Percentiles rank a stretch among this genome's conserved stretches.
These are phyloP conservation scores for Suhomyces faveliae DNA, from an alignment of 805 yeast species.

Conservation along the genomic window DNA sequence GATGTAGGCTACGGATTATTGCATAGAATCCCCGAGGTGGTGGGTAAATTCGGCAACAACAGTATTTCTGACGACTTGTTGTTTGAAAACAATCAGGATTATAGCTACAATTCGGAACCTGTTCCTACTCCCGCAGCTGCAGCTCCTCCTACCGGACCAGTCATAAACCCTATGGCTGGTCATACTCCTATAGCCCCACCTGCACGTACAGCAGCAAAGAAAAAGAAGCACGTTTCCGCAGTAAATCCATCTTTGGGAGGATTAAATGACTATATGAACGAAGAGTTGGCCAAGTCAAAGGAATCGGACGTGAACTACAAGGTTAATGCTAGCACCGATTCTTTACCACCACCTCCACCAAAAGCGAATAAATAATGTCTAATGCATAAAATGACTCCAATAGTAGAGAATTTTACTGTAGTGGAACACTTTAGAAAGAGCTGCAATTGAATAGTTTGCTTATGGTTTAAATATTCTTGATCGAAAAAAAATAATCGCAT, in stretches of 20 bases:
- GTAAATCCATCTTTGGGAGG: conserved; percentile 22
- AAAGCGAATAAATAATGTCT: not conserved
- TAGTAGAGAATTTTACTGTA: no score
- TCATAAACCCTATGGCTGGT: conserved; percentile 8
- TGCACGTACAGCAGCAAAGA: conserved; percentile 17
- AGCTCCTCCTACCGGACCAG: conserved; percentile 3
- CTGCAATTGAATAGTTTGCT: no score
- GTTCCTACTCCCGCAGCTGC: conserved; percentile 14
- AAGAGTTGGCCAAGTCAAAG: conserved; percentile 42
- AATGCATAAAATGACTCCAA: not conserved
- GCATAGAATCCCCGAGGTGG: conserved; percentile 77
- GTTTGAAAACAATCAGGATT: conserved; percentile 26
- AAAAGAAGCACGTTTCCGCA: conserved; percentile 27
- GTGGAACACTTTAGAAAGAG: no score
- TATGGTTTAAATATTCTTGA: no score
- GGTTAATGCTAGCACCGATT: conserved; percentile 10
- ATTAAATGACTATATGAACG: conserved; percentile 42
- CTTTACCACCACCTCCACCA: conserved; percentile 32
- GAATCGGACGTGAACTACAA: conserved; percentile 26
- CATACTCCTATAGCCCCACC: conserved; percentile 17
- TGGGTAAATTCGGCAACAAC: conserved; percentile 46
- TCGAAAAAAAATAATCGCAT: conserved; percentile 12
- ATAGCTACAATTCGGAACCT: conserved; percentile 16
- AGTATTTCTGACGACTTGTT: conserved; percentile 33
- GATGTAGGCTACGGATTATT: conserved; percentile 92